Percentiles rank a stretch among this genome's conserved stretches.
Conservation (phyloP, 1,139 yeast genomes). For the Meyerozyma athensensis region DNA sequence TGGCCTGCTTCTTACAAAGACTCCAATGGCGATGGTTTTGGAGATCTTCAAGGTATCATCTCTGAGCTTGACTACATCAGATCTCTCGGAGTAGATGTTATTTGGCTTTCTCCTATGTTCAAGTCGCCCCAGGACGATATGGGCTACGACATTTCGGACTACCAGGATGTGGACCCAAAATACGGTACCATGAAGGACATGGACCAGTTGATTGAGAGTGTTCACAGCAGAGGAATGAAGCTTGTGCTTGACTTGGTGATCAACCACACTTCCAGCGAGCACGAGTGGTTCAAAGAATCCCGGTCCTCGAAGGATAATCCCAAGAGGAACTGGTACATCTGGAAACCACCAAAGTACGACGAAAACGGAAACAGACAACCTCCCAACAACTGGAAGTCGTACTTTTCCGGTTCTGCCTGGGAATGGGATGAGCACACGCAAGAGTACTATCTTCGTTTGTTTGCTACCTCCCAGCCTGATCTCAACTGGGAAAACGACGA, state of each 20-base stretch:
- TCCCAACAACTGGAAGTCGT: slow-evolving; percentile 54
- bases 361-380: slow-evolving; percentile 45
- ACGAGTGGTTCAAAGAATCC: slow-evolving; percentile 55
- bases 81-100: slow-evolving; percentile 46
- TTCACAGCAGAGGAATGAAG: slow-evolving; percentile 47
- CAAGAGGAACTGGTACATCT: slow-evolving; percentile 60
- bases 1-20: slow-evolving; percentile 59
- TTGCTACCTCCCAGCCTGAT: slow-evolving; percentile 53
- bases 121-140: slow-evolving; percentile 59
- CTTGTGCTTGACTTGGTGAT: slow-evolving; percentile 53
- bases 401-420: slow-evolving; percentile 55
- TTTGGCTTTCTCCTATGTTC: slow-evolving; percentile 58
- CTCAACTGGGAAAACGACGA: slow-evolving; percentile 56
- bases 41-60: slow-evolving; percentile 52
- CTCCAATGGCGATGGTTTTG: slow-evolving; percentile 54
- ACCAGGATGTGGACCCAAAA: slow-evolving; percentile 44
- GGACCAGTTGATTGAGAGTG: slow-evolving; percentile 43
- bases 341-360: slow-evolving; percentile 48
- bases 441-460: slow-evolving; percentile 51
- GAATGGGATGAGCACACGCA: slow-evolving; percentile 46
- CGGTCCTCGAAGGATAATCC: slow-evolving; percentile 46
- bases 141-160: slow-evolving; percentile 60
- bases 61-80: slow-evolving; percentile 49
- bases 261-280: slow-evolving; percentile 55
- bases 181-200: slow-evolving; percentile 53